Conservation (phyloP, 2,329 filamentous ascomycete genomes). For the Hypoxylon sp. region DNA sequence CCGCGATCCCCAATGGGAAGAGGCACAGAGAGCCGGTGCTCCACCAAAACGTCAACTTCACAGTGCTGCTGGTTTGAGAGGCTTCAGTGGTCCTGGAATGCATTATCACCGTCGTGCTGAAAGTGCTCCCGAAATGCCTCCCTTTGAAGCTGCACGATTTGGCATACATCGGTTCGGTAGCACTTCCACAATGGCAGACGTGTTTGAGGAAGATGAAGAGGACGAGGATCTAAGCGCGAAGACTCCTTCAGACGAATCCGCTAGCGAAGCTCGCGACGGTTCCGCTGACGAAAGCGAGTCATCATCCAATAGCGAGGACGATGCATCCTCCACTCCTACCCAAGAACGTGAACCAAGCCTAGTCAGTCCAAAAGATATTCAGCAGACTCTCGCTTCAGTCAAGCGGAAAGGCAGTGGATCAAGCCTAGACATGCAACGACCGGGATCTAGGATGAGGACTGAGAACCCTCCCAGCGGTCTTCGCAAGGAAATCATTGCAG, state of each 20-base stretch:
- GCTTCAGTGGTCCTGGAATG: constrained; percentile 77
- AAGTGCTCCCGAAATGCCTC: constrained; percentile 83
- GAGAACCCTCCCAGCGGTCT: constrained; percentile 66
- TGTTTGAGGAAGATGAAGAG: constrained; percentile 86
- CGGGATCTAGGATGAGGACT: constrained; percentile 61
- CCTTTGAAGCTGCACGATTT: constrained; percentile 76
- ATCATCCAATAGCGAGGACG: constrained; percentile 47
- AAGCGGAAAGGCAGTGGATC: constrained; percentile 64
- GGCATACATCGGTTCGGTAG: constrained; percentile 74
- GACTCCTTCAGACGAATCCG: constrained; percentile 50
- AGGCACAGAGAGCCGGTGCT: constrained; percentile 72
- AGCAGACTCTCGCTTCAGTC: constrained; percentile 45
- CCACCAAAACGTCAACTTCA: constrained; percentile 79
- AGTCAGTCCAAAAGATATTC: constrained; percentile 33
- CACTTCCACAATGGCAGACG: constrained; percentile 84
- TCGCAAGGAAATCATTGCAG: constrained; percentile 66
- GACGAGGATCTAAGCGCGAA: constrained; percentile 60
- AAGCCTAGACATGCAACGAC: constrained; percentile 59
- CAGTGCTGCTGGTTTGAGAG: constrained; percentile 80
- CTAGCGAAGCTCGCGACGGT: constrained; percentile 46
- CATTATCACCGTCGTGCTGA: constrained; percentile 85
- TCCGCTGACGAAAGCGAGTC: constrained; percentile 48
- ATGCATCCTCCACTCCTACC: constrained; percentile 52
- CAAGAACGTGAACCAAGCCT: constrained; percentile 51
- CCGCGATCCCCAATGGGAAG: constrained; percentile 76